Base-by-base conservation (phyloP, 139 green algal genomes). In the Chlorokybus atmophyticus region DNA sequence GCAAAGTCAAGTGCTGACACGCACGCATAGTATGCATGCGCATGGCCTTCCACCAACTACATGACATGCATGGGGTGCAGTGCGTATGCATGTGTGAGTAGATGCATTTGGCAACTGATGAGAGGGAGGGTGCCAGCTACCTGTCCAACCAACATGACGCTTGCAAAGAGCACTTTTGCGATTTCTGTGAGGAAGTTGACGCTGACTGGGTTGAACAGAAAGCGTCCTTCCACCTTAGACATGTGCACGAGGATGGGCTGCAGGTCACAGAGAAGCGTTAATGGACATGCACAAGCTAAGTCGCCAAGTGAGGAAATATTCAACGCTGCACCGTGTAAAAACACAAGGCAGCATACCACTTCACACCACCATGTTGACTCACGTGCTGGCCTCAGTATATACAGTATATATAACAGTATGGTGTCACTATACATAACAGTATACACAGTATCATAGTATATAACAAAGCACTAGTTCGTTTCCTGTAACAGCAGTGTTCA, bases 171-270 rank as follows among this genome's bases (percentile, higher is more conserved):
- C 1, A 78, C 78, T 70, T 96, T 96, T 50, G 55, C 74, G 3
- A 87, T 10, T 71, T 96, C 89, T 1, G 82, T 80, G 50, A 96
- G 60, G 24, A 97, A 71, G 75, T 97, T 97, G 32, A 97, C 81
- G 29, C 58, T 78, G 2, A 97, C 62, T 2, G 89, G 89, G 47
- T 83, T 81, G 75, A 89, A 97, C 3, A 74, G 75, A 62, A 88
- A 97, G 47, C 77, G 81, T 28, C 87, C 89, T 0, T 65, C 62
- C 53, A 88, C 82, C 64, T 97, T 96, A 2, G 75, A 84, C 70
- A 94, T 71, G 62, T 94, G 88, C 55, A 97, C 90, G 50, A 97
- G 79, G 47, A 97, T 87, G 4, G 88, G 88, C 59, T 92, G 83
- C 50, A 95, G n/a, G n/a, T n/a, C n/a, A n/a, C n/a, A n/a, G n/a